Evolutionary conservation across 2,329 filamentous ascomycete species (phyloP), one percentile per base, ranked within the genome.

Genomic region (Ophiocordyceps camponoti-floridani): DNA sequence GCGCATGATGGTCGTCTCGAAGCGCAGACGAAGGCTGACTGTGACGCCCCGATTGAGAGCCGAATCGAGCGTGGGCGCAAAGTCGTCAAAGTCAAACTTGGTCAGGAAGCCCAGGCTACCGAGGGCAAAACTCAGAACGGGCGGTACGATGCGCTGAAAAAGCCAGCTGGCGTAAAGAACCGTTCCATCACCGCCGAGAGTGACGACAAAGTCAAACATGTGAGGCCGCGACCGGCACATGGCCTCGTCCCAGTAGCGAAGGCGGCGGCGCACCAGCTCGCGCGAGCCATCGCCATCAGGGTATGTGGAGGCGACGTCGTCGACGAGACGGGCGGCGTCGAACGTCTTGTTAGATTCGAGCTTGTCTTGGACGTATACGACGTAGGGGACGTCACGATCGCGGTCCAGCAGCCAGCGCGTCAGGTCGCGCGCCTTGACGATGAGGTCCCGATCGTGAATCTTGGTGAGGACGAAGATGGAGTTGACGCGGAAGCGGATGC

Each of bases 141-240:
- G 91, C 6, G 91, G 91, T 0, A 96, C 89, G 42, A 96, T 83
- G 40, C 84, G 78, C 64, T 98, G 91, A 59, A 98, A 98, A 1
- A 98, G 70, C 88, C 89, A 96, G 56, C 86, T 94, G 4, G 89
- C 84, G 57, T 94, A 96, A 11, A 98, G 68, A 7, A 98, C 89
- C 0, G 91, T 98, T n/a, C 91, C 91, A 58, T 98, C 91, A 12
- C 91, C 91, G 43, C 87, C 88, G 3, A 94, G 73, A 0, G 89
- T 93, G 42, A 98, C 77, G 44, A 93, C 80, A 56, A 98, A 93
- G 62, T 98, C 91, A 57, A 96, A 95, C 0, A 77, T 82, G 53
- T 94, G 86, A 4, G 89, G 89, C 47, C 79, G 73, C 38, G 77
- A 70, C 42, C 73, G 72, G 53, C 87, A 94, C 56, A 95, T 78